Evolutionary conservation across 306 rosid genomes (phyloP).

Genomic region (Vigna reflexopilosa): DNA sequence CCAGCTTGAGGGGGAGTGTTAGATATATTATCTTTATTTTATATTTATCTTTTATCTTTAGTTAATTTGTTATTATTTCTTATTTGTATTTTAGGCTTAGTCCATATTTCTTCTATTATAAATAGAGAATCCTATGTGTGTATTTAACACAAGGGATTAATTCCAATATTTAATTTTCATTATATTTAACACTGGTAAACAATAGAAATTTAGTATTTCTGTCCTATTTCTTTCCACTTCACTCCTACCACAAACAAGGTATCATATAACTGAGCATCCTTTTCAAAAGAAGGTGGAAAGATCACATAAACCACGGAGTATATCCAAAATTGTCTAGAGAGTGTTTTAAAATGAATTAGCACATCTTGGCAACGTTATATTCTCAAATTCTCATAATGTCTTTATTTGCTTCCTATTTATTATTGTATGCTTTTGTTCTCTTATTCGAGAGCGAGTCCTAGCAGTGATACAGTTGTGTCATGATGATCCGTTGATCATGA

Average conservation of each 20-base stretch:
- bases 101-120: too few relatives aligned
- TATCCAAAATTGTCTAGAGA: neutral
- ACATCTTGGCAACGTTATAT: neutral
- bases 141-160: too few relatives aligned
- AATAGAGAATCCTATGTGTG: too few relatives aligned
- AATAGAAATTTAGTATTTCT: neutral
- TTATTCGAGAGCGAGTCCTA: neutral
- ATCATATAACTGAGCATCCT: constrained; percentile 1
- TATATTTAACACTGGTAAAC: neutral
- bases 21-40: too few relatives aligned
- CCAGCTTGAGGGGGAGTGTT: too few relatives aligned
- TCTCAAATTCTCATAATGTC: neutral
- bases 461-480: too few relatives aligned
- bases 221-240: neutral
- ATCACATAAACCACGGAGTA: neutral
- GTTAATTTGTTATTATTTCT: too few relatives aligned
- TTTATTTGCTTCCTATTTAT: neutral
- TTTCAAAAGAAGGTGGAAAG: neutral
- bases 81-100: too few relatives aligned
- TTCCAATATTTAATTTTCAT: too few relatives aligned
- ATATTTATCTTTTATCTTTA: too few relatives aligned
- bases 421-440: neutral
- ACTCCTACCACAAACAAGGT: neutral
- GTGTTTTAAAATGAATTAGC: neutral
- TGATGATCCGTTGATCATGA: too few relatives aligned